phyloP scores from a whole-genome alignment of 805 yeast species.

The Kuraishia ogatae region DNA sequence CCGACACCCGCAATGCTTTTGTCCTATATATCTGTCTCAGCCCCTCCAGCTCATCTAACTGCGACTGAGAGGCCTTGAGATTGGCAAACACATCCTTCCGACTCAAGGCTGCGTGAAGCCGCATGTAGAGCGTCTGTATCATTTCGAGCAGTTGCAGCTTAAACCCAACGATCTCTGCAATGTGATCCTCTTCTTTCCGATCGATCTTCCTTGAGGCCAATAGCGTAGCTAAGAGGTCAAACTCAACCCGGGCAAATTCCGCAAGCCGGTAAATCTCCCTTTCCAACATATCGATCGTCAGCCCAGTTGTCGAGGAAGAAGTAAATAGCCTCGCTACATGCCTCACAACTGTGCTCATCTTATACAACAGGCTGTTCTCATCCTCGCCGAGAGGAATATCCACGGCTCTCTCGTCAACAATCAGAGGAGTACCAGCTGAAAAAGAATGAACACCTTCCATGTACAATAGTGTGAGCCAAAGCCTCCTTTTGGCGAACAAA shows the following conservation, averaged over 20 bases:
- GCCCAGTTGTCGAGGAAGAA: neutral
- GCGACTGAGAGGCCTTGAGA: neutral
- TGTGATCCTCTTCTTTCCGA: neutral
- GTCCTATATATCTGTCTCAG: neutral
- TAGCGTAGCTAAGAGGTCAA: neutral
- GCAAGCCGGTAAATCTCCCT: neutral
- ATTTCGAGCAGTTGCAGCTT: neutral
- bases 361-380: neutral
- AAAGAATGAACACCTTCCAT: constrained; percentile 12
- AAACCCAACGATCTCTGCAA: neutral
- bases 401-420: constrained; percentile 12
- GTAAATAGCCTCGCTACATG: neutral
- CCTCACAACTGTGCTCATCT: neutral
- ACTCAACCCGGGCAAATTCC: neutral
- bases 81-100: neutral
- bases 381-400: constrained; percentile 2
- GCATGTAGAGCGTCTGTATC: neutral
- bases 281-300: neutral
- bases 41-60: neutral
- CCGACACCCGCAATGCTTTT: neutral
- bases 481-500: constrained; percentile 1
- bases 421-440: constrained; percentile 11
- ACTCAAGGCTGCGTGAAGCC: neutral
- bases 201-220: neutral
- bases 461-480: constrained; percentile 11